A percentile compares a stretch with the other conserved stretches of the same genome.
These are phyloP conservation scores for Saccharum spontaneum DNA, from an alignment of 176 grass and related monocot species.

Conservation along the genomic window DNA sequence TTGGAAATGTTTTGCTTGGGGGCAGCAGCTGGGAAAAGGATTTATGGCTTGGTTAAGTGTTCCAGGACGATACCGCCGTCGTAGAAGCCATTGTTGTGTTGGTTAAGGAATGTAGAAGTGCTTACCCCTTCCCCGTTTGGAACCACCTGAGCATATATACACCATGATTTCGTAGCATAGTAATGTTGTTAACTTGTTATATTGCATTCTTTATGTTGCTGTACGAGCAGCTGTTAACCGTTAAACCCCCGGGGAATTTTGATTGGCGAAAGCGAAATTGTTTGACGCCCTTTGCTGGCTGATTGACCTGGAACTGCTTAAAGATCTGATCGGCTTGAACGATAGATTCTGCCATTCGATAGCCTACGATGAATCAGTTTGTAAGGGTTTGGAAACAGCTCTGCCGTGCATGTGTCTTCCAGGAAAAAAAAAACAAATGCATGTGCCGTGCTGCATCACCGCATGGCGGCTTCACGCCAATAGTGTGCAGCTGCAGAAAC, in stretches of 20 bases:
- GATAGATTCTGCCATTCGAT: background rate
- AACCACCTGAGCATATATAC: background rate
- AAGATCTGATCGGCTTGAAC: background rate
- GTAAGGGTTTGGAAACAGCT: background rate
- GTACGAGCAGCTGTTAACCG: constrained; percentile 12
- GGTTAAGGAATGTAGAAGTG: background rate
- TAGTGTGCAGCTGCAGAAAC: constrained; percentile 1
- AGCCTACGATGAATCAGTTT: background rate
- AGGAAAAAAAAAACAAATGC: background rate
- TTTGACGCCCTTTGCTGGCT: background rate
- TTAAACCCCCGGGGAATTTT: background rate
- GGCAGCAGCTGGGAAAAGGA: background rate
- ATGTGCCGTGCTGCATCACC: background rate
- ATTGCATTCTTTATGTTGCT: constrained; percentile 3
- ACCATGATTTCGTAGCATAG: constrained; percentile 42
- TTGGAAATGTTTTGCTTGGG: background rate
- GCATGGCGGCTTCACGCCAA: constrained; percentile 5
- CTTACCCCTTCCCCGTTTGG: background rate
- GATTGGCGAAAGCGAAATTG: background rate
- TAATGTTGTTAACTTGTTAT: background rate
- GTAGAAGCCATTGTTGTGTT: background rate
- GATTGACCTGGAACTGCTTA: background rate
- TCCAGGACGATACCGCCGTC: background rate
- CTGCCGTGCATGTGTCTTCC: background rate
- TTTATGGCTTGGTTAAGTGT: background rate